A percentile compares a stretch with the other conserved stretches of the same genome.
phyloP scores from a whole-genome alignment of 1,284 basidiomycete species.

The Rhizoctonia solani region DNA sequence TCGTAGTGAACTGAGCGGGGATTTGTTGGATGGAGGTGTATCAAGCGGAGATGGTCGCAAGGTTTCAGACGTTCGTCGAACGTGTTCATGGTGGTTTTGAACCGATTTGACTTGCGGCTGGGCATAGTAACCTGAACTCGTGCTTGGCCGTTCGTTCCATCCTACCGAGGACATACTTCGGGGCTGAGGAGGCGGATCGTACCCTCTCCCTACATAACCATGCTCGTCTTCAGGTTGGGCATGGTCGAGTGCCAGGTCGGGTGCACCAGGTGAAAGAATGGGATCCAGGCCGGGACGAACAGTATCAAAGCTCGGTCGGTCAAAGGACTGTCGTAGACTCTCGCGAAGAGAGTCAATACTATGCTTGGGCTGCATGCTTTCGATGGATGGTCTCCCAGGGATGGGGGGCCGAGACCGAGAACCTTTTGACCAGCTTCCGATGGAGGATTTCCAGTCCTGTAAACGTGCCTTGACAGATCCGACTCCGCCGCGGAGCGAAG shows the following conservation, averaged over 20 bases:
- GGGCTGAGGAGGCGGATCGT: not conserved
- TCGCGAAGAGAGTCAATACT: constrained; percentile 8
- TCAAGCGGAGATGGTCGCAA: constrained; percentile 12
- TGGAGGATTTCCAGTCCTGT: constrained; percentile 19
- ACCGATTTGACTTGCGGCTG: constrained; percentile 7
- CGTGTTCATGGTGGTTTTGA: constrained; percentile 12
- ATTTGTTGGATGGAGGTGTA: not conserved
- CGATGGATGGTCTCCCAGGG: constrained; percentile 10
- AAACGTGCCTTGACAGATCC: constrained; percentile 25
- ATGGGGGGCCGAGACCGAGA: not conserved
- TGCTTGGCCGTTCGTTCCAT: constrained; percentile 26
- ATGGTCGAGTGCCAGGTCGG: not conserved
- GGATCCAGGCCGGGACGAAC: not conserved
- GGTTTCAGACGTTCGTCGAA: constrained; percentile 11
- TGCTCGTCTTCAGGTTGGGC: not conserved
- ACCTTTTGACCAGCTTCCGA: constrained; percentile 23
- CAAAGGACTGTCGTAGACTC: too few species aligned
- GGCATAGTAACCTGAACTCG: constrained; percentile 20
- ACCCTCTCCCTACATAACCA: not conserved
- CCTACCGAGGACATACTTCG: not conserved
- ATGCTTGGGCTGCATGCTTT: constrained; percentile 7
- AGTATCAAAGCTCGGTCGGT: constrained; percentile 19
- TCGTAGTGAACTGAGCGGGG: constrained; percentile 6
- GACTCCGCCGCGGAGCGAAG: constrained; percentile 1
- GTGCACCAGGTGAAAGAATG: not conserved